phyloP scores from a whole-genome alignment of 2,329 filamentous ascomycete genomes.

The Tolypocladium paradoxum region DNA sequence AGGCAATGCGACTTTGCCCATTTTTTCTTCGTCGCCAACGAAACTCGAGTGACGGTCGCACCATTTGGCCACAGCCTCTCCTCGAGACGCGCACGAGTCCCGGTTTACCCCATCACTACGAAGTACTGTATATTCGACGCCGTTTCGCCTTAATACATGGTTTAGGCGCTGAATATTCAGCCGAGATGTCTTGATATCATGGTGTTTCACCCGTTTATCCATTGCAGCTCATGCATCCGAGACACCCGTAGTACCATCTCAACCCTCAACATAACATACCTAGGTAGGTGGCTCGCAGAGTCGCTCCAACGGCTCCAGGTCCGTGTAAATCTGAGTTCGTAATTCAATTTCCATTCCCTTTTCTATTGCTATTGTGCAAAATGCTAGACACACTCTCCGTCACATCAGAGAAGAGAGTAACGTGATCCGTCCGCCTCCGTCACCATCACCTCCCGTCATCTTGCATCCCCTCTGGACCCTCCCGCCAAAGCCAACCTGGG shows the following conservation, averaged over 20 bases:
- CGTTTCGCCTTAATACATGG: background rate
- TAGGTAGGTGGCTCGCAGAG: background rate
- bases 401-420: constrained; percentile 14
- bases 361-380: constrained; percentile 25
- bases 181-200: background rate
- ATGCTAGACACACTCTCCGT: constrained; percentile 21
- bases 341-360: constrained; percentile 22
- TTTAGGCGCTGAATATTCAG: background rate
- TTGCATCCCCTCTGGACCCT: constrained; percentile 3
- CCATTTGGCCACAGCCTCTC: background rate
- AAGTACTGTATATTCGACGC: background rate
- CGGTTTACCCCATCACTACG: background rate
- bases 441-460: constrained; percentile 3
- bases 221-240: background rate
- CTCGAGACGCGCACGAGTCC: background rate
- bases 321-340: constrained; percentile 4
- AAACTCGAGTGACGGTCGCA: background rate
- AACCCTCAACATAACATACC: background rate
- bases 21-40: background rate
- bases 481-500: constrained; percentile 3
- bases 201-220: background rate
- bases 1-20: background rate
- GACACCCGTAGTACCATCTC: background rate
- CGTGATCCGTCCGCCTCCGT: constrained; percentile 11
- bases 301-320: background rate